Evolutionary conservation across 108 stramenopile species (phyloP).

Genomic region (Fistulifera solaris): DNA sequence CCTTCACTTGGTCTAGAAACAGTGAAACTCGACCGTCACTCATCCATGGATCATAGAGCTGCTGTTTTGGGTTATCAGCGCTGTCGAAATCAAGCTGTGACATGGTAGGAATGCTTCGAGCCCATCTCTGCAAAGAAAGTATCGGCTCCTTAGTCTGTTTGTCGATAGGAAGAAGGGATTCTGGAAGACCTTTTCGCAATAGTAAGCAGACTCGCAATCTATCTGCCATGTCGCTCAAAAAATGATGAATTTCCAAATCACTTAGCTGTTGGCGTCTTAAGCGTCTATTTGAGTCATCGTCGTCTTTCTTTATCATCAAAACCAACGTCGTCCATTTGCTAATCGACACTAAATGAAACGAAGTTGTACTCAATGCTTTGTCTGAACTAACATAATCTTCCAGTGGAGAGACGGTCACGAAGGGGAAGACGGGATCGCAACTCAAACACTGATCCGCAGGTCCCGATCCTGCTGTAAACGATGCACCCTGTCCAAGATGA

Average conservation of each 20-base stretch:
- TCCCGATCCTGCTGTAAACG: background rate
- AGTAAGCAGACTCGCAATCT: background rate
- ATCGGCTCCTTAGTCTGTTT: too few relatives aligned
- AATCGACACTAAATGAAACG: constrained; percentile 1
- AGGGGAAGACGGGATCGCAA: background rate
- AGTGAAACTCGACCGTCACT: too few relatives aligned
- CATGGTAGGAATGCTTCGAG: too few relatives aligned
- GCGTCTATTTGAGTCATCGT: constrained; percentile 3
- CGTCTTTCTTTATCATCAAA: constrained; percentile 2
- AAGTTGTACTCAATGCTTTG: background rate
- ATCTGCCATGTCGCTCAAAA: constrained; percentile 7
- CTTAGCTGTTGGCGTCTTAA: background rate
- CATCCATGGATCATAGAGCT: too few relatives aligned
- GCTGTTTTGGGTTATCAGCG: too few relatives aligned
- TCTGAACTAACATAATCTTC: background rate
- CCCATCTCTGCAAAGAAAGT: too few relatives aligned
- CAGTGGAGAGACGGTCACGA: background rate
- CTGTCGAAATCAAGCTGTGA: too few relatives aligned
- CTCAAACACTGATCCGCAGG: too few relatives aligned
- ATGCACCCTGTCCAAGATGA: background rate
- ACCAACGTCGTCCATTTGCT: constrained; percentile 1
- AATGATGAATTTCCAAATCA: constrained; percentile 1
- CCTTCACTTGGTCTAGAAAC: too few relatives aligned
- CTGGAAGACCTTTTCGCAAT: background rate
- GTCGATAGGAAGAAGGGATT: too few relatives aligned